phyloP scores from a whole-genome alignment of 2,329 filamentous ascomycete genomes.

The Alternaria incomplexa region DNA sequence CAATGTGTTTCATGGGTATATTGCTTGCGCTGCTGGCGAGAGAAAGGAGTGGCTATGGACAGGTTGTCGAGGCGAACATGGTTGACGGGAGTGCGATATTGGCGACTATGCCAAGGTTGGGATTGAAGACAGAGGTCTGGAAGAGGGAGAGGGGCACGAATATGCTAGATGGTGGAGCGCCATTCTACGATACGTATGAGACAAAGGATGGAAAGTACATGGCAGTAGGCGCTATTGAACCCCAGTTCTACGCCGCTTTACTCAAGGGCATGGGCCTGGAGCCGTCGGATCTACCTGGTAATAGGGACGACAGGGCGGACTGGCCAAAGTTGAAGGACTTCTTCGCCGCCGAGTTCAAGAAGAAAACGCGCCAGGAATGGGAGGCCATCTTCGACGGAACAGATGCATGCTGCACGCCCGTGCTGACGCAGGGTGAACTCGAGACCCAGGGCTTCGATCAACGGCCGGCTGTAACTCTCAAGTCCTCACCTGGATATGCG shows the following conservation, averaged over 20 bases:
- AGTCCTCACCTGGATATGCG: constrained; percentile 70
- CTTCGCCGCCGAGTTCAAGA: constrained; percentile 70
- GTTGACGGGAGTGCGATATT: constrained; percentile 86
- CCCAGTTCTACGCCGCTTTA: constrained; percentile 77
- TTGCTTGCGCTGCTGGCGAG: constrained; percentile 77
- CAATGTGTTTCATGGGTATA: constrained; percentile 80
- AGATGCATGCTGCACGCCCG: constrained; percentile 91
- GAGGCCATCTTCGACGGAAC: constrained; percentile 85
- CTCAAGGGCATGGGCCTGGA: constrained; percentile 70
- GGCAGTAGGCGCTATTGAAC: constrained; percentile 87
- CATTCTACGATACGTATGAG: constrained; percentile 89
- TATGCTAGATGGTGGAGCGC: constrained; percentile 80
- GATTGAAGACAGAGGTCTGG: constrained; percentile 69
- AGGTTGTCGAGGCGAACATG: constrained; percentile 96
- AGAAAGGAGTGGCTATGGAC: constrained; percentile 69
- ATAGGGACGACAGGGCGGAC: constrained; percentile 63
- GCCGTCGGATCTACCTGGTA: constrained; percentile 51
- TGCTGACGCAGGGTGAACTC: constrained; percentile 77
- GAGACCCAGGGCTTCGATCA: constrained; percentile 70
- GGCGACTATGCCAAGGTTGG: constrained; percentile 76
- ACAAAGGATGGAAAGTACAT: constrained; percentile 80
- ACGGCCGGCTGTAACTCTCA: constrained; percentile 72
- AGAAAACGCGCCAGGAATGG: constrained; percentile 78
- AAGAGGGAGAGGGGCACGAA: constrained; percentile 72
- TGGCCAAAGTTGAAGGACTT: constrained; percentile 72